Percentiles rank a stretch among this genome's conserved stretches.
phyloP scores from a whole-genome alignment of 352 stramenopile species.

The Pythium brachiatum region DNA sequence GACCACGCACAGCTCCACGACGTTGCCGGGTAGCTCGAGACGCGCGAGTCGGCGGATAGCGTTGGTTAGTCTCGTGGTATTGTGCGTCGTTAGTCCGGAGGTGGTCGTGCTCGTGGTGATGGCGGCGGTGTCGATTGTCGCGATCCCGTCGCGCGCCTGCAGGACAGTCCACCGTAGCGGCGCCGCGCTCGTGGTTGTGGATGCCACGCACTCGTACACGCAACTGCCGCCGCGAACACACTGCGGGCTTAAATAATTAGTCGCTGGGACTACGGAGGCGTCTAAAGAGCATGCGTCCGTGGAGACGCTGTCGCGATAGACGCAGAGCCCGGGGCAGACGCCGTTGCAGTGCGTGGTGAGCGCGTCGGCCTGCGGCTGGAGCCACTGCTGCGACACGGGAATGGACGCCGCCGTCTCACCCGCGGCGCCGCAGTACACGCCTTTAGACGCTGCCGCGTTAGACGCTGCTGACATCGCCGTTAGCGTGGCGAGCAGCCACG shows the following conservation, averaged over 20 bases:
- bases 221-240: slow-evolving; percentile 12
- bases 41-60: slow-evolving; percentile 3
- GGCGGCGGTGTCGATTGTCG: neutral
- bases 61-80: slow-evolving; percentile 1
- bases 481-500: neutral
- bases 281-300: neutral
- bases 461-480: neutral
- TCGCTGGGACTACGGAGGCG: neutral
- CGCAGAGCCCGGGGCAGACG: slow-evolving; percentile 10
- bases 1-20: slow-evolving; percentile 4
- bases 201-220: slow-evolving; percentile 13
- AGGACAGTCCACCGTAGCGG: slow-evolving; percentile 7
- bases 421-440: slow-evolving; percentile 4
- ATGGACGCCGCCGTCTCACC: neutral
- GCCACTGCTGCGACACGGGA: neutral
- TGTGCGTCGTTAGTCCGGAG: neutral
- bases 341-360: slow-evolving; percentile 14
- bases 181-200: neutral
- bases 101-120: neutral
- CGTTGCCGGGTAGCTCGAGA: slow-evolving; percentile 7
- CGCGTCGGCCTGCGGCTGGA: slow-evolving; percentile 5
- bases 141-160: neutral
- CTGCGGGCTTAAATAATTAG: neutral
- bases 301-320: slow-evolving; percentile 7
- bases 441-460: neutral